These are phyloP conservation scores for Serpula lacrymans DNA, from an alignment of 768 basidiomycete species.

Conservation along the genomic window DNA sequence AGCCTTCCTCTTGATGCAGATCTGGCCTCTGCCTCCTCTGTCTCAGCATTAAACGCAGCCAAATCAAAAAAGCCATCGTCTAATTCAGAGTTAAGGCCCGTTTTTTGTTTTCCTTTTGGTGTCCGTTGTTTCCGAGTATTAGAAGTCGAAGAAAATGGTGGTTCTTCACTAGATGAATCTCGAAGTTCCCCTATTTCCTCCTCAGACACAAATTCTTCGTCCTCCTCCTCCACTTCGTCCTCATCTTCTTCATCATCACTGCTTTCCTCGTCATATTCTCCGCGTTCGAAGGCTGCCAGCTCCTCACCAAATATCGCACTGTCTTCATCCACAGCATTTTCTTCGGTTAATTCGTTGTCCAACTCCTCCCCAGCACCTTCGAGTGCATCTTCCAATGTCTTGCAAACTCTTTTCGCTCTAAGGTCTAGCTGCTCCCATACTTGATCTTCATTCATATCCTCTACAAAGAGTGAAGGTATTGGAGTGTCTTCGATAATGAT, in stretches of 20 bases:
- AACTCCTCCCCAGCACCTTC: conserved; percentile 43
- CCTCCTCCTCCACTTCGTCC: conserved; percentile 17
- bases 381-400: conserved; percentile 62
- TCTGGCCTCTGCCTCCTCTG: conserved; percentile 71
- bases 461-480: conserved; percentile 66
- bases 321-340: conserved; percentile 28
- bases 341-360: conserved; percentile 27
- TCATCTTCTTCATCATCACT: conserved; percentile 27
- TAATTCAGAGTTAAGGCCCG: conserved; percentile 44
- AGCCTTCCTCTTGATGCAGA: conserved; percentile 59
- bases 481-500: conserved; percentile 59
- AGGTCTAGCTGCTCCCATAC: conserved; percentile 95
- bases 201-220: conserved; percentile 22
- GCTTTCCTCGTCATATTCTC: conserved; percentile 22
- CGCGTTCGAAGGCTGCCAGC: conserved; percentile 25
- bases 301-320: no score
- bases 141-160: conserved; percentile 21
- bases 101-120: conserved; percentile 13
- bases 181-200: conserved; percentile 29
- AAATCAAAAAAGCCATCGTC: conserved; percentile 93
- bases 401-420: conserved; percentile 64
- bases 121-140: conserved; percentile 23
- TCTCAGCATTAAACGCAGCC: conserved; percentile 81
- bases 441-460: conserved; percentile 81
- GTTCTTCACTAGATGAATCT: conserved; percentile 34